These are phyloP conservation scores for Dipteronia sinensis DNA, from an alignment of 345 rosid species.

Conservation along the genomic window DNA sequence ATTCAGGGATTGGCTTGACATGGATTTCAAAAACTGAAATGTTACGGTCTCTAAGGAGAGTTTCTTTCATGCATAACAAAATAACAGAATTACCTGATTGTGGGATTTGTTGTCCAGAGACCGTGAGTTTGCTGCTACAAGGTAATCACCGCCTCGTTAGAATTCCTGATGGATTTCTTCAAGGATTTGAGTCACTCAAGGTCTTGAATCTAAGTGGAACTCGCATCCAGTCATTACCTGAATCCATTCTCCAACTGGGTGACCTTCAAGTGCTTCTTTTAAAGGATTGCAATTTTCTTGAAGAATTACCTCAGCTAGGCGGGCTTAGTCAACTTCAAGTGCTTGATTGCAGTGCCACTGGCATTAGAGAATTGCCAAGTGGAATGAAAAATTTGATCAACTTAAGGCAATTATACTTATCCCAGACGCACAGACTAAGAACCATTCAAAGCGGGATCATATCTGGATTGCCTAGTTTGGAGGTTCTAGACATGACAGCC, in stretches of 20 bases:
- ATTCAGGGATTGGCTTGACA: conserved; percentile 31
- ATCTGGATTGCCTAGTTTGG: conserved; percentile 33
- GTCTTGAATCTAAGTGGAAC: no score
- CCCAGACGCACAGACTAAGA: conserved; percentile 35
- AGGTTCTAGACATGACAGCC: conserved; percentile 44
- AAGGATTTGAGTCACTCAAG: no score
- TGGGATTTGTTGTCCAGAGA: no score
- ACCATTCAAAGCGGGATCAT: conserved; percentile 34
- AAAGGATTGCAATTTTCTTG: conserved; percentile 31
- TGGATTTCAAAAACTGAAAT: conserved; percentile 24
- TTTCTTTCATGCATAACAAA: conserved; percentile 44
- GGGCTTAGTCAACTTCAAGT: conserved; percentile 36
- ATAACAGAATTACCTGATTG: neutral
- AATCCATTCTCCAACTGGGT: no score
- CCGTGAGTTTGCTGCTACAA: no score
- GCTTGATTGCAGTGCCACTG: conserved; percentile 41
- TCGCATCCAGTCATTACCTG: no score
- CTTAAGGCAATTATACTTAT: conserved; percentile 36
- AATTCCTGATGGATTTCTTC: no score
- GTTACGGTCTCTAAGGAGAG: conserved; percentile 24
- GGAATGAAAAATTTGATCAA: conserved; percentile 32
- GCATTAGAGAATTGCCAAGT: conserved; percentile 30
- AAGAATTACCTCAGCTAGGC: conserved; percentile 33
- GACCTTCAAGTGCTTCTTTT: neutral
- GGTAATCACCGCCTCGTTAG: no score